Percentiles rank a stretch among this genome's conserved stretches.
Conservation (phyloP, 306 rosid species). For the Lathyrus oleraceus region DNA sequence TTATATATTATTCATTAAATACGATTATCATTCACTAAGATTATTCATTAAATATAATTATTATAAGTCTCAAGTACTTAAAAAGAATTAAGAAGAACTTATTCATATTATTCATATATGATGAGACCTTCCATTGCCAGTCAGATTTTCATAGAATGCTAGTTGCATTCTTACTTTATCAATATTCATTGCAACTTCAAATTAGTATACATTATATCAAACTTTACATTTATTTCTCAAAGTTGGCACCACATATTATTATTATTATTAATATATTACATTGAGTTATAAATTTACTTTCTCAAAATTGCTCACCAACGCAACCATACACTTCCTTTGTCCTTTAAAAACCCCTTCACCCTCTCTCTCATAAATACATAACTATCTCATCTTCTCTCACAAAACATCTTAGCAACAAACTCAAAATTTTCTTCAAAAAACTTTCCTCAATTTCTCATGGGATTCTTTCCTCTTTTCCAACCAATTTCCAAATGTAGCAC, state of each 20-base stretch:
- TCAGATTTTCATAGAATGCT: background rate
- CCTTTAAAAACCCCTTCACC: conserved; percentile 50
- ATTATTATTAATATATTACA: background rate
- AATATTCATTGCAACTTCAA: background rate
- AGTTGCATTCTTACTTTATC: background rate
- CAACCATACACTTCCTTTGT: conserved; percentile 31
- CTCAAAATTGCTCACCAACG: conserved; percentile 27
- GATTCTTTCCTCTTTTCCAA: conserved; percentile 46
- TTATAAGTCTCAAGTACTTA: background rate
- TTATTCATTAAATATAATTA: too few relatives aligned
- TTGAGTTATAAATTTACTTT: background rate
- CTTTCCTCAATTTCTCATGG: conserved; percentile 41
- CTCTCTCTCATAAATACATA: conserved; percentile 37
- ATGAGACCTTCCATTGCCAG: background rate
- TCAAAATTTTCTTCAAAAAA: background rate
- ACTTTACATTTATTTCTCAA: background rate
- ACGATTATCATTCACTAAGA: background rate
- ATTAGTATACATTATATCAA: background rate
- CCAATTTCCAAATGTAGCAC: conserved; percentile 70
- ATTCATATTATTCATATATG: background rate
- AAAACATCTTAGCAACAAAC: background rate
- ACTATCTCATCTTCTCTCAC: background rate
- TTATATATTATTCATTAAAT: too few relatives aligned
- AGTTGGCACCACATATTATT: conserved; percentile 11
- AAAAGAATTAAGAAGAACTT: background rate